Evolutionary conservation across 768 basidiomycete genomes (phyloP), one percentile per base, ranked within the genome.

Genomic region (Russula vinacea): DNA sequence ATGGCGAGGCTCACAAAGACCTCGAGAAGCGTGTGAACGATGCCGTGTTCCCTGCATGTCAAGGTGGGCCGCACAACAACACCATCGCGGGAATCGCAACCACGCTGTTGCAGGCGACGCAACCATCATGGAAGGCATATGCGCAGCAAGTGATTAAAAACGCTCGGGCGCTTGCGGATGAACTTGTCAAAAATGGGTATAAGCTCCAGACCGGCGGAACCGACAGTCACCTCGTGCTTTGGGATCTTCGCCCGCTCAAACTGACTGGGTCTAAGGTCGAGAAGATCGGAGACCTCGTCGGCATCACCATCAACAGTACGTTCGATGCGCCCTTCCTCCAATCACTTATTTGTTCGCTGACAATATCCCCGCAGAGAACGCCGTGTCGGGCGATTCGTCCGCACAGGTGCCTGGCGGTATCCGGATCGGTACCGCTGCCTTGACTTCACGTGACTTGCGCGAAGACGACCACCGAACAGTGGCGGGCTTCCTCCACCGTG

Each of bases 61-160:
- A 98, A 79, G 97, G 97, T 77, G 97, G 96, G 55, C 97, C 96
- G 50, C 97, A 98, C 82, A 98, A 98, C 81, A 94, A 99, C 79
- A 93, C 96, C 68, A 98, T 99, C 65, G 96, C 96, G 47, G 94
- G 86, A 70, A 81, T 99, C 67, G 97, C 97, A 56, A 95, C 94
- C 14, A 82, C 97, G 22, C 87, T 99, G 64, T 85, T 87, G 70
- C 97, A 98, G 75, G 97, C 88, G 53, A 81, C 90, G 64, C 87
- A 90, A 73, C 97, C 95, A 14, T 85, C 85, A 40, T 99, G 88
- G 83, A 90, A 90, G 77, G 79, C 79, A 22, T 98, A 98, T 75
- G 97, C 97, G 51, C 88, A 91, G 74, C 94, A 97, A 77, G 95
- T 99, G 73, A 88, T 98, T 68, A 77, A 83, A 64, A 98, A 98